A percentile compares a stretch with the other conserved stretches of the same genome.
phyloP scores from a whole-genome alignment of 495 filamentous ascomycete species.

The Opeltia flavorubescens region DNA sequence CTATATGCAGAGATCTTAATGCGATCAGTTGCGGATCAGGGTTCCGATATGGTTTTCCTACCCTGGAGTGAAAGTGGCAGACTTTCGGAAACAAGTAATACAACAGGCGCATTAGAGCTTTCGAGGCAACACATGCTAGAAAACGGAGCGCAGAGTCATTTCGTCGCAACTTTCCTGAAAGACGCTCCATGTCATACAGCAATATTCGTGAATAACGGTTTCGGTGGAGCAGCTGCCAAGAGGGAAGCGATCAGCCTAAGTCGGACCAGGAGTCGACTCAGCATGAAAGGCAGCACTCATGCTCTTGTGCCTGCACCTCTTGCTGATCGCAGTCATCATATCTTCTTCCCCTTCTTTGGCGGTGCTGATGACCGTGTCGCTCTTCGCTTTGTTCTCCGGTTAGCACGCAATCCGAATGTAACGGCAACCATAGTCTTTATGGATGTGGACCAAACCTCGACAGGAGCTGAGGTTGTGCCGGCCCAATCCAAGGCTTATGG shows the following conservation, averaged over 20 bases:
- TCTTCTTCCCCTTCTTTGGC: constrained; percentile 81
- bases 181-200: constrained; percentile 52
- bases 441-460: constrained; percentile 4
- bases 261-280: constrained; percentile 21
- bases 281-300: constrained; percentile 18
- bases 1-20: constrained; percentile 68
- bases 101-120: not conserved
- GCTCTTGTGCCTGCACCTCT: constrained; percentile 27
- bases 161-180: constrained; percentile 49
- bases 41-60: constrained; percentile 69
- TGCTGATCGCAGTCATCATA: constrained; percentile 59
- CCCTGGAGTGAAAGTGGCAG: constrained; percentile 84
- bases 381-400: constrained; percentile 64
- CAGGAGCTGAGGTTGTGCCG: not conserved
- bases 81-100: constrained; percentile 38
- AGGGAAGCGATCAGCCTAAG: constrained; percentile 14
- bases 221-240: constrained; percentile 34
- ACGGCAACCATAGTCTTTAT: constrained; percentile 56
- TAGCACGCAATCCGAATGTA: constrained; percentile 62
- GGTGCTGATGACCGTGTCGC: constrained; percentile 74
- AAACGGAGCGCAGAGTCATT: constrained; percentile 42
- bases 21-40: constrained; percentile 47
- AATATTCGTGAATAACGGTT: constrained; percentile 70
- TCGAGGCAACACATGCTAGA: constrained; percentile 20
- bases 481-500: constrained; percentile 13